A percentile compares a stretch with the other conserved stretches of the same genome.
Conservation (phyloP, 768 basidiomycete genomes). For the Rhodotorula sphaerocarpa region DNA sequence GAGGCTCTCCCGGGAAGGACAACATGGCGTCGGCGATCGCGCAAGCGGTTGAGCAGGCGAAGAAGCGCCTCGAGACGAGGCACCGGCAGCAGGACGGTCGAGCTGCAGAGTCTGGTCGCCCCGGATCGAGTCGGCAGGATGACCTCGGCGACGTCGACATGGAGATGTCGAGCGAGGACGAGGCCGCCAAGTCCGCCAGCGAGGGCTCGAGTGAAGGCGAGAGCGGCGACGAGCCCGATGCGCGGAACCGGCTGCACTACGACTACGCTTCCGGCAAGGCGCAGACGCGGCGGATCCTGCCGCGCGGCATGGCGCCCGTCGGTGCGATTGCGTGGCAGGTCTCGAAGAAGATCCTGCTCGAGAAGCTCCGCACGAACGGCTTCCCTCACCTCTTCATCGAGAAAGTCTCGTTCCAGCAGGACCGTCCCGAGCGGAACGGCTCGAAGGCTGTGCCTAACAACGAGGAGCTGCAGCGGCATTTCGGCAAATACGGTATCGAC, state of each 20-base stretch:
- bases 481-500: slow-evolving; percentile 24
- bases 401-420: slow-evolving; percentile 7
- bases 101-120: not conserved
- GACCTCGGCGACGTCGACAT: slow-evolving; percentile 31
- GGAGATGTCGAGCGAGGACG: slow-evolving; percentile 20
- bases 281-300: not conserved
- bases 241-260: slow-evolving; percentile 16
- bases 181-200: slow-evolving; percentile 22
- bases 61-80: slow-evolving; percentile 16
- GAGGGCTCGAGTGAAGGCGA: slow-evolving; percentile 16
- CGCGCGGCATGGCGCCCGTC: slow-evolving; percentile 13
- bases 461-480: slow-evolving; percentile 29
- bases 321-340: slow-evolving; percentile 30
- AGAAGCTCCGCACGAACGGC: slow-evolving; percentile 31
- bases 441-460: slow-evolving; percentile 15
- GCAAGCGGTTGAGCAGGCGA: slow-evolving; percentile 21
- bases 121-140: not conserved
- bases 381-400: slow-evolving; percentile 18
- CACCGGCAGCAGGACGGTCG: slow-evolving; percentile 30
- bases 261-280: not conserved
- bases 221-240: not conserved
- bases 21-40: slow-evolving; percentile 22
- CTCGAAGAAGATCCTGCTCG: slow-evolving; percentile 18
- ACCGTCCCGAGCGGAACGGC: not conserved
- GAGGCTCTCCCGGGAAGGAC: not conserved